Conservation (phyloP, 805 yeast genomes). For the Candida hungchunana region DNA sequence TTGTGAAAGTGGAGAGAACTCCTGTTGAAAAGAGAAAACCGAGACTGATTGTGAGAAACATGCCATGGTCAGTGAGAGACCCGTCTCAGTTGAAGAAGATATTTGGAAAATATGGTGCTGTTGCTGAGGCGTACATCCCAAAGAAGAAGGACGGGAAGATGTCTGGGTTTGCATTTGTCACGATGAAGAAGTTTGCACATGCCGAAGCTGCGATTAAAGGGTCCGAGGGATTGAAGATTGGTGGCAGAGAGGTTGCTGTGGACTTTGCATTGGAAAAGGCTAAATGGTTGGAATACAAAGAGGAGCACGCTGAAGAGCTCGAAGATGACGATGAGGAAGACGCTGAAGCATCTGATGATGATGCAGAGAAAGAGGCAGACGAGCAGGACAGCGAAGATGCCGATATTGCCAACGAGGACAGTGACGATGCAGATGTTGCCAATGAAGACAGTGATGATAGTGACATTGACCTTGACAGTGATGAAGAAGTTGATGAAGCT, state of each 20-base stretch:
- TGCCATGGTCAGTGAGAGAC: constrained; percentile 93
- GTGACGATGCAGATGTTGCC: constrained; percentile 25
- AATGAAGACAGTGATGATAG: constrained; percentile 27
- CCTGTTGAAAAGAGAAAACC: constrained; percentile 77
- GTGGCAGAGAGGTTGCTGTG: constrained; percentile 89
- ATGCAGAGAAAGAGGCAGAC: constrained; percentile 16
- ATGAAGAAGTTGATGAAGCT: constrained; percentile 31
- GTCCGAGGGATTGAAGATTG: constrained; percentile 69
- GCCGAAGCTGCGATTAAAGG: constrained; percentile 82
- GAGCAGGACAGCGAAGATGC: constrained; percentile 27
- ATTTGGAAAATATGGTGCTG: constrained; percentile 78
- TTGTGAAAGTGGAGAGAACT: constrained; percentile 18
- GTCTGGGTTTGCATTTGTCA: constrained; percentile 93
- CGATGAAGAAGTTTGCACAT: constrained; percentile 72
- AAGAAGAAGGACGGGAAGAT: constrained; percentile 81
- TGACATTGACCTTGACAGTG: constrained; percentile 30
- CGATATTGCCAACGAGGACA: no score
- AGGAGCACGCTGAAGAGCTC: constrained; percentile 38
- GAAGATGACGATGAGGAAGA: constrained; percentile 38
- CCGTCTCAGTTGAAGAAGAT: constrained; percentile 65
- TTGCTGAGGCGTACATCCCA: constrained; percentile 85
- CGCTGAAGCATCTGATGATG: constrained; percentile 30
- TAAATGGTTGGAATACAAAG: constrained; percentile 65
- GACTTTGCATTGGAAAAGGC: constrained; percentile 89
- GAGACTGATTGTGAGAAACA: constrained; percentile 80